phyloP scores from a whole-genome alignment of 2,329 filamentous ascomycete genomes.

The Fusarium sterilihyphosum region DNA sequence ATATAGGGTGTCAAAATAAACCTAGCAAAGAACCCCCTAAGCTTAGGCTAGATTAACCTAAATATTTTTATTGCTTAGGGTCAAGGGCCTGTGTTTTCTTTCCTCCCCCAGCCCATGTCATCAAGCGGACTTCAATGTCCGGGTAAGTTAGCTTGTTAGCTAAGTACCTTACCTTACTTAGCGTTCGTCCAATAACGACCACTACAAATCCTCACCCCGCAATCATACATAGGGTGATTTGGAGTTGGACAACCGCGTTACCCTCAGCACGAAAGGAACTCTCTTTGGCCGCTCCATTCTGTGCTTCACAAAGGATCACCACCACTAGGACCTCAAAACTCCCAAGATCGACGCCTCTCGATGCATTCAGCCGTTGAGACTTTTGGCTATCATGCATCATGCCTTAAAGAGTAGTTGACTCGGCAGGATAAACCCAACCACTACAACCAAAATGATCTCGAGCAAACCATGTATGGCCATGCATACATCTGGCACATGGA shows the following conservation, averaged over 20 bases:
- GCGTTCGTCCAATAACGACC: slow-evolving; percentile 31
- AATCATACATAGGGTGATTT: slow-evolving; percentile 23
- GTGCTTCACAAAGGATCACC: slow-evolving; percentile 6
- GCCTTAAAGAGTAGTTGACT: slow-evolving; percentile 13
- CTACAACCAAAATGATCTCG: slow-evolving; percentile 17
- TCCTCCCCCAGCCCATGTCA: not conserved
- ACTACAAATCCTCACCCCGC: slow-evolving; percentile 25
- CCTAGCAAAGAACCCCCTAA: too few relatives aligned
- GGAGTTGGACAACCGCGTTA: slow-evolving; percentile 30
- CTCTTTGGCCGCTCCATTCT: not conserved
- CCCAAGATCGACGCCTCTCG: slow-evolving; percentile 28
- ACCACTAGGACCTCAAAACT: slow-evolving; percentile 16
- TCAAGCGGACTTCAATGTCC: slow-evolving; percentile 42
- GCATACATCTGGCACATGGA: slow-evolving; percentile 13
- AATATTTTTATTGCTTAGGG: too few relatives aligned
- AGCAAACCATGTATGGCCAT: not conserved
- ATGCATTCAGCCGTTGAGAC: slow-evolving; percentile 19
- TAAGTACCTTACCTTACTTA: not conserved
- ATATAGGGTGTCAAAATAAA: too few relatives aligned
- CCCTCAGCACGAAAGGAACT: slow-evolving; percentile 22
- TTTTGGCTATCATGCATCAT: slow-evolving; percentile 22
- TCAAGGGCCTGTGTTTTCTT: too few relatives aligned
- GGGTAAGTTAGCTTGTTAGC: slow-evolving; percentile 6
- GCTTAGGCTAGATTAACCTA: too few relatives aligned
- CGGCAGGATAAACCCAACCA: slow-evolving; percentile 19